These are phyloP conservation scores for Tricholoma sp. DNA, from an alignment of 768 basidiomycete genomes.

Conservation along the genomic window DNA sequence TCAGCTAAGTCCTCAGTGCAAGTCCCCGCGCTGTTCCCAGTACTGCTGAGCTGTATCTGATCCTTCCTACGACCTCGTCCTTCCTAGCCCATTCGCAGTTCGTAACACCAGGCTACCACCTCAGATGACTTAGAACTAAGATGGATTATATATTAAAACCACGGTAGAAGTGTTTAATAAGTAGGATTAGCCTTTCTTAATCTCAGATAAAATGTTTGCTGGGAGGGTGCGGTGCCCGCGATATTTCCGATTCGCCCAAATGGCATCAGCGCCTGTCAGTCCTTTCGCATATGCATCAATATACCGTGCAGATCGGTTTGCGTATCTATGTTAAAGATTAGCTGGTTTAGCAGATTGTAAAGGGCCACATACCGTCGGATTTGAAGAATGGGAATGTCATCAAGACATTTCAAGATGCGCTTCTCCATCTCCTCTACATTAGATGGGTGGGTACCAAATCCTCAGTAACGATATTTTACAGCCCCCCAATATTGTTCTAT, in stretches of 20 bases:
- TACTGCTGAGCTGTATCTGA: too few relatives aligned
- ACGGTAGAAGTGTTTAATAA: not conserved
- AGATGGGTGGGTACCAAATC: too few relatives aligned
- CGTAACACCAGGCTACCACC: not conserved
- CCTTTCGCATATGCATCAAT: not conserved
- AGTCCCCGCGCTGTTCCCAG: too few relatives aligned
- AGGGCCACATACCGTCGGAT: constrained; percentile 12
- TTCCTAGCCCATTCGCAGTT: too few relatives aligned
- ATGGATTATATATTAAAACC: not conserved
- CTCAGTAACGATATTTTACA: constrained; percentile 30
- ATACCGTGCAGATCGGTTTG: not conserved
- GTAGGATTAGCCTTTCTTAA: not conserved
- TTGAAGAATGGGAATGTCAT: too few relatives aligned
- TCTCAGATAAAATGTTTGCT: not conserved
- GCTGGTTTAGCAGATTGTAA: not conserved
- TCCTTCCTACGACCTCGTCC: too few relatives aligned
- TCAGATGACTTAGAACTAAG: not conserved
- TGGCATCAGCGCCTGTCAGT: not conserved
- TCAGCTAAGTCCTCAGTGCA: too few relatives aligned
- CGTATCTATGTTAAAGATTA: not conserved
- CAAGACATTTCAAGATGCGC: too few relatives aligned
- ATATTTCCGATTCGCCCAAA: not conserved
- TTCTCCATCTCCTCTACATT: too few relatives aligned
- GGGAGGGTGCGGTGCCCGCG: not conserved
- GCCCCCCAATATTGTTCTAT: too few relatives aligned